Evolutionary conservation across 2,329 filamentous ascomycete species (phyloP).

Genomic region (Atkinsonella hypoxylon): DNA sequence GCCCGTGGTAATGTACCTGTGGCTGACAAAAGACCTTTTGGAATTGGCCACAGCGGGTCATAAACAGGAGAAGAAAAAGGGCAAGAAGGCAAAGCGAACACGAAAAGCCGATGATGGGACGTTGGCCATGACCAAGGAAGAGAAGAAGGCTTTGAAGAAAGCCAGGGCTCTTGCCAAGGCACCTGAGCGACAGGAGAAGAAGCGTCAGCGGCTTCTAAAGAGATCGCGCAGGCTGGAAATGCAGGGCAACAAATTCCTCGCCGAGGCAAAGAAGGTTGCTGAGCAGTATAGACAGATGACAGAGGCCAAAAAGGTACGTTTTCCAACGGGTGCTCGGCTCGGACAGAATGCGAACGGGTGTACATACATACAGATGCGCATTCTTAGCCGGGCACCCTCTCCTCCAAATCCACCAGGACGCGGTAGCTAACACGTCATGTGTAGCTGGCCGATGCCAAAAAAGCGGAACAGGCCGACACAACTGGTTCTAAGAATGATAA

Average conservation of each 20-base stretch:
- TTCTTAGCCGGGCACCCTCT: background rate
- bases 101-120: conserved; percentile 24
- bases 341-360: background rate
- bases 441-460: conserved; percentile 13
- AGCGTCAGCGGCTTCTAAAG: conserved; percentile 23
- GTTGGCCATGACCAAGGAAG: conserved; percentile 9
- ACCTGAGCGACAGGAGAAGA: conserved; percentile 25
- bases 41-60: background rate
- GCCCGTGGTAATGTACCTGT: background rate
- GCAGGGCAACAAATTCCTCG: conserved; percentile 27
- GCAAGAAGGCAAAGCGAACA: background rate
- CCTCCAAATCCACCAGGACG: background rate
- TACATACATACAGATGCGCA: background rate
- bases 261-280: conserved; percentile 24
- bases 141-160: conserved; percentile 22
- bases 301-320: conserved; percentile 9
- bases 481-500: conserved; percentile 10
- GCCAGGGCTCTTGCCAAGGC: conserved; percentile 16
- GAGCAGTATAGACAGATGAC: conserved; percentile 16
- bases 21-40: background rate
- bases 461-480: conserved; percentile 8
- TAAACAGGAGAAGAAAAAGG: background rate
- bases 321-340: background rate
- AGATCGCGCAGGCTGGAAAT: conserved; percentile 27
- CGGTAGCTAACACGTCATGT: conserved; percentile 1